Conservation (phyloP, 2,329 filamentous ascomycete genomes). For the Phoma sp. region DNA sequence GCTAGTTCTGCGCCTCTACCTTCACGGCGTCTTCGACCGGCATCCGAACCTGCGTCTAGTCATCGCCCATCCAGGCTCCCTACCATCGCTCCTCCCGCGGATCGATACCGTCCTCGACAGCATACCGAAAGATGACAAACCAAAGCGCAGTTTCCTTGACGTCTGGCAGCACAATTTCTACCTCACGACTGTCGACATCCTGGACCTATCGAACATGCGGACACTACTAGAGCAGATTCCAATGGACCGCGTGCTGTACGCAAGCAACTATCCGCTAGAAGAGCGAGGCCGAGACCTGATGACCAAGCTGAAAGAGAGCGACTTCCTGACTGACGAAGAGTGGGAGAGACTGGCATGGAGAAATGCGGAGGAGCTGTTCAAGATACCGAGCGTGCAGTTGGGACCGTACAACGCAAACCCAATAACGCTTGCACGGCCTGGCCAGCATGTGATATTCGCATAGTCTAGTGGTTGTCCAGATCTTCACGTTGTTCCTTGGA, state of each 20-base stretch:
- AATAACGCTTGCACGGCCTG: not conserved
- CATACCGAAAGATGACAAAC: constrained; percentile 24
- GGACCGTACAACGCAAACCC: constrained; percentile 2
- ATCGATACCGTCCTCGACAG: constrained; percentile 41
- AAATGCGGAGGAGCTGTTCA: constrained; percentile 56
- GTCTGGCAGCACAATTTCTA: constrained; percentile 66
- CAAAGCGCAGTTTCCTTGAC: constrained; percentile 51
- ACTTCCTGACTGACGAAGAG: constrained; percentile 58
- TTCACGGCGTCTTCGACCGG: constrained; percentile 63
- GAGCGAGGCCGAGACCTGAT: constrained; percentile 59
- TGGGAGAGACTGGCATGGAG: constrained; percentile 58
- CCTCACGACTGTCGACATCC: constrained; percentile 65
- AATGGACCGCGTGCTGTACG: constrained; percentile 63
- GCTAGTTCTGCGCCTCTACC: constrained; percentile 59
- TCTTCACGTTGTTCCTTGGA: not conserved
- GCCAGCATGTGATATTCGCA: constrained; percentile 4
- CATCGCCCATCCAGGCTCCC: constrained; percentile 61
- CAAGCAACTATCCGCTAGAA: constrained; percentile 65
- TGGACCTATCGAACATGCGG: constrained; percentile 58
- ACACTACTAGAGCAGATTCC: constrained; percentile 53
- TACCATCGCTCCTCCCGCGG: constrained; percentile 63
- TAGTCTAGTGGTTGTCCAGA: not conserved
- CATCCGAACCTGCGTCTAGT: constrained; percentile 63
- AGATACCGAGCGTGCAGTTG: constrained; percentile 4
- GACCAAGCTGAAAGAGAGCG: constrained; percentile 57